Evolutionary conservation across 352 stramenopile species (phyloP), one percentile per base, ranked within the genome.

Genomic region (Pythium sukuiense): DNA sequence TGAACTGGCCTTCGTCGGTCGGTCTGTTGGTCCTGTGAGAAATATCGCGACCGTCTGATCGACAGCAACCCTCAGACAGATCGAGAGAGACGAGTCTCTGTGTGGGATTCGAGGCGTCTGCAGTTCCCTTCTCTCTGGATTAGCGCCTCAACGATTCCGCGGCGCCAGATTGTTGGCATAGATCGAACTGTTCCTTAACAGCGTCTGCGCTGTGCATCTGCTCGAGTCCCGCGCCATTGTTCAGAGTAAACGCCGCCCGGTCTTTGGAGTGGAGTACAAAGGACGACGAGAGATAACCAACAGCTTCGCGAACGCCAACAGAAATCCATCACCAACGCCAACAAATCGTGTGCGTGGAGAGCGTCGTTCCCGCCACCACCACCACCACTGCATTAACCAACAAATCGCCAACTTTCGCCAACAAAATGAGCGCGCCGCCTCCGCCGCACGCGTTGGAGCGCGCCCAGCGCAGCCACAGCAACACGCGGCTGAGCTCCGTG

Each of bases 151-250:
- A 55, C 50, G 50, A 59, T 66, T 58, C 49, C 50, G 32, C 32
- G 26, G 37, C 50, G 50, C 50, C 50, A 66, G 33, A 55, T 60
- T 66, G 60, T 60, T 43, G 50, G 60, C 26, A 60, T 26, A 66
- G 50, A 66, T 59, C 50, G 60, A 54, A 20, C 50, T 3, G 24
- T 52, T 27, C 7, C 18, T 35, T 32, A 20, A 60, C 55, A 50
- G 50, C 50, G 50, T 39, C 46, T 27, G 24, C 46, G 46, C 46
- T 32, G 39, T 48, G 39, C 39, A 48, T 48, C 39, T 48, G 39
- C 39, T 48, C 39, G 12, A 48, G 39, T 1, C 39, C 14, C 39
- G 14, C 14, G 39, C 13, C 39, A n/a, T 24, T 2, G 39, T 18
- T 45, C 13, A 45, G 6, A n/a, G 6, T 6, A 12, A 16, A 48